Conservation (phyloP, 2,329 filamentous ascomycete species). For the Phyllosticta citriasiana region DNA sequence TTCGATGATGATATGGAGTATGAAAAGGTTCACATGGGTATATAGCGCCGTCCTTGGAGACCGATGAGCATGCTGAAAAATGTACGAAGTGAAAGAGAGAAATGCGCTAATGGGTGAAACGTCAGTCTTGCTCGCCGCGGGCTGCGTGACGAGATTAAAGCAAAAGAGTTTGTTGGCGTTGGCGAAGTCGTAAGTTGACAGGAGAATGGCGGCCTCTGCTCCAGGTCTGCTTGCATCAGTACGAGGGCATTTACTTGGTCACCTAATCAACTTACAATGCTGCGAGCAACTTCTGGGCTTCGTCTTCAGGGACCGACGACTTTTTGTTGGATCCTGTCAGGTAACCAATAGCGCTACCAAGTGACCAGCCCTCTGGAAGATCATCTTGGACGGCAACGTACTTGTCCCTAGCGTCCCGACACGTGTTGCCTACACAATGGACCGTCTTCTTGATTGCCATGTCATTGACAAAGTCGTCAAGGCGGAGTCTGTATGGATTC, state of each 20-base stretch:
- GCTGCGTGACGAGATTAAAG: constrained; percentile 62
- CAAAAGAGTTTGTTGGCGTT: constrained; percentile 95
- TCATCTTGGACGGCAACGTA: constrained; percentile 88
- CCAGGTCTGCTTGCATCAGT: constrained; percentile 52
- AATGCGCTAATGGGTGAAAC: constrained; percentile 72
- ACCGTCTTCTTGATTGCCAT: constrained; percentile 74
- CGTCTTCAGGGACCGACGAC: constrained; percentile 56
- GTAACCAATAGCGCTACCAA: constrained; percentile 70
- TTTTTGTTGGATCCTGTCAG: constrained; percentile 47
- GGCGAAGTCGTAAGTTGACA: constrained; percentile 86
- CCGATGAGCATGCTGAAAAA: constrained; percentile 85
- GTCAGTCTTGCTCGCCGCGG: constrained; percentile 50
- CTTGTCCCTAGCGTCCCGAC: constrained; percentile 54
- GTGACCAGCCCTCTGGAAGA: constrained; percentile 77
- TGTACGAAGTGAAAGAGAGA: constrained; percentile 81
- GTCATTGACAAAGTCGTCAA: constrained; percentile 95
- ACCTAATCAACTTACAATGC: constrained; percentile 49
- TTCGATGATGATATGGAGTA: constrained; percentile 77
- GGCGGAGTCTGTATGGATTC: constrained; percentile 84
- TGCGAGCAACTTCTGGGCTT: constrained; percentile 53
- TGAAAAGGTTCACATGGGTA: constrained; percentile 73
- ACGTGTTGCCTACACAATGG: constrained; percentile 63
- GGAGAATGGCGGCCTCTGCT: constrained; percentile 65
- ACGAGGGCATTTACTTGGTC: neutral
- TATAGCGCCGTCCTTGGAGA: constrained; percentile 71